Evolutionary conservation across 345 rosid species (phyloP).

Genomic region (Arabidopsis arenosa): DNA sequence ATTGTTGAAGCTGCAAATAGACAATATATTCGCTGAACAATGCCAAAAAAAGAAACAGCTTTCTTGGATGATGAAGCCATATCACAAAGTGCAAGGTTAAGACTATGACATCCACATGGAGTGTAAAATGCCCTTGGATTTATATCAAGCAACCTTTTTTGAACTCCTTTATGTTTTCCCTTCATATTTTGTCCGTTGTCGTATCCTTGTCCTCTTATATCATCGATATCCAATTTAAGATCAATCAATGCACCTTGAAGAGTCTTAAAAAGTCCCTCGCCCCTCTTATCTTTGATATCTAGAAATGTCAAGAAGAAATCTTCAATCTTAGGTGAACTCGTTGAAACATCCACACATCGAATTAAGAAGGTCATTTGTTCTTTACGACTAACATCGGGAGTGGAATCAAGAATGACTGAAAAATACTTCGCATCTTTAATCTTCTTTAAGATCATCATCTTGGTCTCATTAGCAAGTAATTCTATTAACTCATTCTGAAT

Average conservation of each 20-base stretch:
- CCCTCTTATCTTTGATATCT: background rate
- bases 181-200: background rate
- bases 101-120: conserved; percentile 14
- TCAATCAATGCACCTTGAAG: background rate
- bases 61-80: background rate
- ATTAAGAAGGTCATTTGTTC: background rate
- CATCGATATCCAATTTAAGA: background rate
- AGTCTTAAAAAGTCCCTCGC: background rate
- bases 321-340: background rate
- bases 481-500: no score
- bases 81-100: background rate
- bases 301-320: background rate
- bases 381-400: background rate
- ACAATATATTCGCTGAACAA: background rate
- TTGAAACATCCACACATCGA: background rate
- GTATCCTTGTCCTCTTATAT: background rate
- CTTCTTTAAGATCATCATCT: background rate
- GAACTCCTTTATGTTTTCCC: background rate
- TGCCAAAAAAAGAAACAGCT: background rate
- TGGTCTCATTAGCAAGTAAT: background rate
- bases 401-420: background rate
- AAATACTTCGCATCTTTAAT: background rate
- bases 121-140: conserved; percentile 3
- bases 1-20: conserved; percentile 4
- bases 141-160: background rate